Conservation (phyloP, 116 monocot genomes). For the Posidonia oceanica region DNA sequence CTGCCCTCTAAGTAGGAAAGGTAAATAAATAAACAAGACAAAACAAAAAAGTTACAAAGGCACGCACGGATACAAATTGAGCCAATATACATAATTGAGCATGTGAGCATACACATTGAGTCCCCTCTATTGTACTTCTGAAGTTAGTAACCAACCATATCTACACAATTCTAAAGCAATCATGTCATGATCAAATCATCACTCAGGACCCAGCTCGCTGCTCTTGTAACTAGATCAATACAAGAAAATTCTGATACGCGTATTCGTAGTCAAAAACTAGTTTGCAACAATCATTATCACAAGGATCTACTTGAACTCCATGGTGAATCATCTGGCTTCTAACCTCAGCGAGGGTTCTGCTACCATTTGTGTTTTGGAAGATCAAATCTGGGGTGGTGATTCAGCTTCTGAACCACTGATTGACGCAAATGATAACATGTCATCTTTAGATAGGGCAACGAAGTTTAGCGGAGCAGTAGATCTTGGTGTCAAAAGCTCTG, state of each 20-base stretch:
- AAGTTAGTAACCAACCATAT: neutral
- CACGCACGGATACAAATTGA: too few relatives aligned
- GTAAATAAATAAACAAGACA: too few relatives aligned
- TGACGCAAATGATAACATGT: slow-evolving; percentile 61
- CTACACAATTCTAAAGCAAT: neutral
- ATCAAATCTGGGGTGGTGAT: slow-evolving; percentile 28
- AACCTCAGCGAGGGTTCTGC: too few relatives aligned
- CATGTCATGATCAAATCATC: neutral
- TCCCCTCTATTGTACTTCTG: neutral
- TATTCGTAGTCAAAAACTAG: neutral
- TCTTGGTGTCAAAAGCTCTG: slow-evolving; percentile 70
- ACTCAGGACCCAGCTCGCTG: neutral
- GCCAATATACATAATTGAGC: too few relatives aligned
- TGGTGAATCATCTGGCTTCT: too few relatives aligned
- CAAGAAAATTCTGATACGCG: neutral
- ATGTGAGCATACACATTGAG: too few relatives aligned
- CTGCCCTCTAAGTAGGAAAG: too few relatives aligned
- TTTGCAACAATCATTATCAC: neutral
- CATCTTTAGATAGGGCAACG: slow-evolving; percentile 52
- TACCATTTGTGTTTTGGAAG: neutral
- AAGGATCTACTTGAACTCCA: too few relatives aligned
- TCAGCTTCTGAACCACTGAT: slow-evolving; percentile 65
- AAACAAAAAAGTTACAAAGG: too few relatives aligned
- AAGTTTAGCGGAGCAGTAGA: slow-evolving; percentile 65
- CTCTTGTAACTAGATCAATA: neutral